Base-by-base conservation (phyloP, 2,329 filamentous ascomycete genomes). In the Fusarium sp. region DNA sequence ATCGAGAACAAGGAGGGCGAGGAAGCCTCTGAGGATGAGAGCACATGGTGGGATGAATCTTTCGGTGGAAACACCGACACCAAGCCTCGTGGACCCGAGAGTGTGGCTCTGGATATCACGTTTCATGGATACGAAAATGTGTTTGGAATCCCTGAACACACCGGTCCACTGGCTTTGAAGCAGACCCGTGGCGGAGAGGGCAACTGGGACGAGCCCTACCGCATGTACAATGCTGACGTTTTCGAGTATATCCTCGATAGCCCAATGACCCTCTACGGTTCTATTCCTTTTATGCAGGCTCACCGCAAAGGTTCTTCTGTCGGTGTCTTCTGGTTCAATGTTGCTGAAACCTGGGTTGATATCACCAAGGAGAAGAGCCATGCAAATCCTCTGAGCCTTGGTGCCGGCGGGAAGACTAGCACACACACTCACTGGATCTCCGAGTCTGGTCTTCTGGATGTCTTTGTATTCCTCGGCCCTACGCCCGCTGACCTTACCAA, bases 191-290 rank as follows among this genome's bases (percentile, higher is more conserved):
- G 94, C 48, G 93, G 93, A 21, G 86, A 92, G 17, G 92, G 91
- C 59, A 91, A 92, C 69, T 92, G 95, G 76, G 82, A 84, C 9
- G 92, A 99, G 61, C 95, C 95, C 1, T 99, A 99, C 78, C 87
- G 95, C 33, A 78, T 99, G 75, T 97, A 97, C 80, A 99, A 99
- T 75, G 85, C 92, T 29, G 95, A 99, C 74, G 95, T 99, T 10
- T 99, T 99, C 69, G 95, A 99, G 78, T 99, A 99, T 75, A 89
- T 97, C 69, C 84, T 97, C 69, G 91, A 98, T 76, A 98, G 93
- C 76, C 93, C 95, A 1, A 99, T 99, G 95, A 98, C 95, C 1
- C 83, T 99, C 2, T 99, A 99, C 71, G 95, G 95, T n/a, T 82
- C 93, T 8, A 98, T 99, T 68, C 95, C 95, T 3, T 91, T 98